Base-by-base conservation (phyloP, 306 rosid genomes). In the Heteromeles arbutifolia region DNA sequence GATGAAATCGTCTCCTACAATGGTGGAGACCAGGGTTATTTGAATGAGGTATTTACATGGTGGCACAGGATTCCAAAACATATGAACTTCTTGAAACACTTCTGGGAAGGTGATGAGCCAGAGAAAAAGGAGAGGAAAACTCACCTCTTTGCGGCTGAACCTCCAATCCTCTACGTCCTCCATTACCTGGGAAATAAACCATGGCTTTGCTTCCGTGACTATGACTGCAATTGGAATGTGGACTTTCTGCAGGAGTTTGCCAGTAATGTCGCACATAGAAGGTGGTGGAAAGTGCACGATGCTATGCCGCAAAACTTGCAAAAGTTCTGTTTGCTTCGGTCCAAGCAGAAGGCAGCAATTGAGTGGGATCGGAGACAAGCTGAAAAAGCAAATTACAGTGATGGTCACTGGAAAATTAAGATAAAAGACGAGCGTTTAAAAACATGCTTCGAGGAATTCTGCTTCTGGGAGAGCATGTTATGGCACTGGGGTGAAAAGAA, bases 1-100 rank as follows among this genome's bases (percentile, higher is more conserved):
- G 74, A 90, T 52, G 97, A 92, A 85, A 85, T 95, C 37, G 93
- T 89, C 29, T 92, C 98, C 72, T 95, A 95, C 85, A 95, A 95
- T 53, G 98, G 98, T 57, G 98, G 98, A 31, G 98, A 95, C 77
- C 97, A 95, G 56, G 98, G 98, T 56, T 92, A 92, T 74, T 45
- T 95, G 69, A 95, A 92, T 65, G 98, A 95, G 75, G 85, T 95
- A 53, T 95, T 92, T 67, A 92, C 98, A 44, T 90, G 97, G 97
- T 92, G 98, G 98, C 98, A 95, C 53, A 88, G 98, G 75, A 92
- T 95, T 59, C 98, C 98, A 28, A 92, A 87, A 32, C 98, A 90
- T 87, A 88, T 92, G 97, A 94, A 94, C 83, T 91, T 94, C 92
- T 84, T 94, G 87, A 94, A 94, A 84, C 88, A 94, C 79, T 94